Evolutionary conservation across 2,329 filamentous ascomycete species (phyloP).

Genomic region (Aaosphaeria pasadenensis): DNA sequence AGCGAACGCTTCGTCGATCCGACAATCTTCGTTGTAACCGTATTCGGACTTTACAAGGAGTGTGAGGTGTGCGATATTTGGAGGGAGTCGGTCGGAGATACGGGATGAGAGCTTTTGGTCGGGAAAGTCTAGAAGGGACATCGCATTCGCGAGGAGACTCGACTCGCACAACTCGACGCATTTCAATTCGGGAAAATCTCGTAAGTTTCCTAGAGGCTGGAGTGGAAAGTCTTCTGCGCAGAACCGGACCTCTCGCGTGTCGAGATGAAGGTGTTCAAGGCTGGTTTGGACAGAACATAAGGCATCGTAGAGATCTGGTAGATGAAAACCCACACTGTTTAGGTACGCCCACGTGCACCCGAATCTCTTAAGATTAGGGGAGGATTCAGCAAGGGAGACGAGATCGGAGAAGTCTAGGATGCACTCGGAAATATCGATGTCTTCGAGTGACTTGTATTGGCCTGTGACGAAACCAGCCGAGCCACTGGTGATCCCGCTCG

Average conservation of each 20-base stretch:
- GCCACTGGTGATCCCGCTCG: constrained; percentile 7
- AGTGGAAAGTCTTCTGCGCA: neutral
- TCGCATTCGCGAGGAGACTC: constrained; percentile 4
- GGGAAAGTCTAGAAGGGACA: constrained; percentile 1
- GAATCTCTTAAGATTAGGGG: constrained; percentile 16
- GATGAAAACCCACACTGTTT: neutral
- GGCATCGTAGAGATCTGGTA: constrained; percentile 7
- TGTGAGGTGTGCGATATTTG: constrained; percentile 5
- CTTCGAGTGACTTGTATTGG: constrained; percentile 9
- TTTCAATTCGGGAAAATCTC: constrained; percentile 6
- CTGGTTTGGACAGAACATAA: constrained; percentile 11
- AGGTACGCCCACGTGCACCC: constrained; percentile 17
- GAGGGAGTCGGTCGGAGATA: constrained; percentile 11
- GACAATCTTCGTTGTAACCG: neutral
- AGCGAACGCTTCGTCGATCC: constrained; percentile 1
- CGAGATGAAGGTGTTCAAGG: constrained; percentile 9
- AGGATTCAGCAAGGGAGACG: constrained; percentile 5
- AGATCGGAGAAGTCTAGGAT: constrained; percentile 9
- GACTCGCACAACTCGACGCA: constrained; percentile 10
- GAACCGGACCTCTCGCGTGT: constrained; percentile 2
- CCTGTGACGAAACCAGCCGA: neutral
- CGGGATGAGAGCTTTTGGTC: neutral
- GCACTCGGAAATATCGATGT: constrained; percentile 19
- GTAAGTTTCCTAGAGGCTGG: neutral
- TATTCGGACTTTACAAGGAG: constrained; percentile 2